Evolutionary conservation across 108 stramenopile species (phyloP).

Genomic region (Skeletonema tropicum): DNA sequence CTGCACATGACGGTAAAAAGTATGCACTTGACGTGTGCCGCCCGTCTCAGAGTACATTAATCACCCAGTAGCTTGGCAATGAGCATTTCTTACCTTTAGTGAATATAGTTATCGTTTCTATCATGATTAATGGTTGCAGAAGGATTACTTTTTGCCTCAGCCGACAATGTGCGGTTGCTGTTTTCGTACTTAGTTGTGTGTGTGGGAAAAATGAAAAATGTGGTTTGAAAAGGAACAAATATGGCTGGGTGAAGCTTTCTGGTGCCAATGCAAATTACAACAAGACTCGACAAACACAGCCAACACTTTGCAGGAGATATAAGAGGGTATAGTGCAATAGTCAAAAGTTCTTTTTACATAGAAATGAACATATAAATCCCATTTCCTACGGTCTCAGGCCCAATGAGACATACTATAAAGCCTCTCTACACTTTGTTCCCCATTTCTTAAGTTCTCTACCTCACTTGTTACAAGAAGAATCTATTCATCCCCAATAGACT

Average conservation of each 20-base stretch:
- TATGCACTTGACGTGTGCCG: neutral
- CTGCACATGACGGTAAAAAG: neutral
- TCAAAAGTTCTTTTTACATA: constrained; percentile 1
- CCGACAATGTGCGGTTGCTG: too few relatives aligned
- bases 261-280: neutral
- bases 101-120: constrained; percentile 77
- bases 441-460: neutral
- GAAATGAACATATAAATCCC: constrained; percentile 6
- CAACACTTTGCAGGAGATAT: neutral
- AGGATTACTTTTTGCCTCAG: neutral
- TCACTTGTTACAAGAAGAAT: neutral
- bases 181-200: too few relatives aligned
- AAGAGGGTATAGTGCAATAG: neutral
- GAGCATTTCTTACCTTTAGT: constrained; percentile 54
- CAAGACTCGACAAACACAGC: neutral
- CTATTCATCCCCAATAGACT: neutral
- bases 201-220: neutral
- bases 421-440: neutral
- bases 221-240: neutral
- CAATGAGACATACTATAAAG: neutral
- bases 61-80: neutral
- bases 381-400: neutral
- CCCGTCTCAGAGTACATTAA: neutral
- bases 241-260: neutral
- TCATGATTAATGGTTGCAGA: constrained; percentile 40